Evolutionary conservation across 768 basidiomycete species (phyloP), one percentile per base, ranked within the genome.

Genomic region (Hirschioporus abietinus): DNA sequence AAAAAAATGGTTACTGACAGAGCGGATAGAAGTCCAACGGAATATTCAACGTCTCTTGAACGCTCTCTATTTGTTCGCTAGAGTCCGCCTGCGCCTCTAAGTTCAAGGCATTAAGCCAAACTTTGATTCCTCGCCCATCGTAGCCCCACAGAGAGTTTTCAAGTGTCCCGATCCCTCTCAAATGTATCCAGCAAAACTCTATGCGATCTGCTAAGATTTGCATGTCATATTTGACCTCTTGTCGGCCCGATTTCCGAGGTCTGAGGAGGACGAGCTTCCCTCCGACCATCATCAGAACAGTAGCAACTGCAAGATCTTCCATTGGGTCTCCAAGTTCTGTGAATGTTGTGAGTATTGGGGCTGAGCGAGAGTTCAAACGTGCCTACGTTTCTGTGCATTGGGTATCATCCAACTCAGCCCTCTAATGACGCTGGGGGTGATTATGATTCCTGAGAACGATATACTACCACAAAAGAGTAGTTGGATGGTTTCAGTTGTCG

Each of bases 71-170:
- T 34, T 60, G 63, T 27, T 63, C 57, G 64, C 42, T 65, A 58
- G 62, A 64, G 20, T 76, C 72, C 63, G 74, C 77, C 67, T 77
- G 81, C 66, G 80, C 80, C 74, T 98, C 96, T 66, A 99, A 93
- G 0, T 93, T 87, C 63, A 99, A 82, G 4, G 96, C 96, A 74
- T 99, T 96, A 26, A 99, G 80, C 97, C 97, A 99, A 18, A 99
- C 88, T 34, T 95, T 82, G 71, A 99, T 90, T 10, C 87, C 87
- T 67, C 86, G 83, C 1, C 95, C 96, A 70, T 98, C 96, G 75
- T 93, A 99, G 0, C 90, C 96, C 96, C 96, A 99, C 24, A 99
- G 80, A 7, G 96, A 98, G 78, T 99, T 99, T 74, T 99, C 96
- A 61, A 99, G 79, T 1, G 93, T 87, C 7, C 90, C 92, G 57